Base-by-base conservation (phyloP, 352 stramenopile species). In the Globisporangium ultimum region DNA sequence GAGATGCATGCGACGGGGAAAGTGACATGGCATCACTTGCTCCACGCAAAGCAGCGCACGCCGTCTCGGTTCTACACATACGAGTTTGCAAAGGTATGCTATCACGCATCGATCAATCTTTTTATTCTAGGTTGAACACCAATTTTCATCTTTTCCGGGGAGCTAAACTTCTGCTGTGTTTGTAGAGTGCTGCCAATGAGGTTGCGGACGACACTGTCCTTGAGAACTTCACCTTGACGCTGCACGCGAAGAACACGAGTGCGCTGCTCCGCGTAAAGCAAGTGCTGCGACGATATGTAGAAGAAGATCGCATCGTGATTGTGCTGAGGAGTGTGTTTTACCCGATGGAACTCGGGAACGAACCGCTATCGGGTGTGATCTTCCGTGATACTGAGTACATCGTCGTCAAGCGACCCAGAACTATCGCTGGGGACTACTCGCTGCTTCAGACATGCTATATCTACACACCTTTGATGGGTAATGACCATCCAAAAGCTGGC, bases 351-450 rank as follows among this genome's bases (percentile, higher is more conserved):
- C 84, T 87, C 63, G 66, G 64, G 18, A 63, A 70, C 24, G 64
- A 69, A n/a, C 69, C 71, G 18, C 60, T 82, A 14, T 53, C 66
- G 6, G 76, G 71, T 1, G 72, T 68, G 2, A 64, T 71, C 62
- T 84, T 87, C 42, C 64, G 71, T n/a, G 77, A 87, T 38, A 74
- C 76, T 34, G 77, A 74, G 0, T 87, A 79, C 48, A 69, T 77
- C 53, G 36, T 77, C 51, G 53, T 77, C 32, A 67, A 66, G 42
- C 64, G 58, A 20, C 60, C 62, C 18, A 70, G 28, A 36, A 11
- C 53, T 45, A 55, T 53, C 24, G 43, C 68, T 12, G 15, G 47
- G 14, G 40, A 57, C n/a, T 58, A 66, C 38, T 61, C 57, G 34
- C 61, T 74, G 13, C 52, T 77, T 22, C 63, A 71, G 43, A 69